Percentiles rank a stretch among this genome's conserved stretches.
These are phyloP conservation scores for Pichia cactophila DNA, from an alignment of 1,139 yeast species.

Conservation along the genomic window DNA sequence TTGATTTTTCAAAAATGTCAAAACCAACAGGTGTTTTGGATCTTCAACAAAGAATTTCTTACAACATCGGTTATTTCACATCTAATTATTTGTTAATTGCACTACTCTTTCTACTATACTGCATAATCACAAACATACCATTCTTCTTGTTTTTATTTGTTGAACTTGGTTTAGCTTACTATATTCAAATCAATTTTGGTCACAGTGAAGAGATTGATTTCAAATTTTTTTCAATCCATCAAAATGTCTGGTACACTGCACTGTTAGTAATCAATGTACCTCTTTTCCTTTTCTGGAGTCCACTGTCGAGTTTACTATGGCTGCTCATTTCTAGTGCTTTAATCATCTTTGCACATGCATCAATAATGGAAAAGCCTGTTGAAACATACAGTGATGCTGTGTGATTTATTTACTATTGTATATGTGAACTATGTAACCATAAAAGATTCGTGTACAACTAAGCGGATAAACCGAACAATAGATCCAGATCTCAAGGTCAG, in stretches of 20 bases:
- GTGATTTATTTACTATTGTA: conserved; percentile 19
- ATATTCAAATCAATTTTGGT: conserved; percentile 52
- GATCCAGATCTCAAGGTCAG: no score
- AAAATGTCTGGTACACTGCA: conserved; percentile 77
- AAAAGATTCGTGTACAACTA: neutral
- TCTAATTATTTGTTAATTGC: conserved; percentile 47
- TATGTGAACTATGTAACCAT: neutral
- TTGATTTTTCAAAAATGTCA: conserved; percentile 45
- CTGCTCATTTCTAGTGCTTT: conserved; percentile 81
- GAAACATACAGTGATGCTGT: conserved; percentile 82
- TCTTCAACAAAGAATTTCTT: conserved; percentile 43
- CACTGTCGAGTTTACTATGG: conserved; percentile 88
- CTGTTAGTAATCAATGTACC: conserved; percentile 56
- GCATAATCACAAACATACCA: conserved; percentile 31
- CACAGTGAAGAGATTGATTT: conserved; percentile 69
- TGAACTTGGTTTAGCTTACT: conserved; percentile 51
- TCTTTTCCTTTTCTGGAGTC: conserved; percentile 76
- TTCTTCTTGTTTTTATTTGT: conserved; percentile 71
- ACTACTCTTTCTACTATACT: conserved; percentile 24
- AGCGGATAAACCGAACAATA: no score
- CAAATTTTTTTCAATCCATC: conserved; percentile 50
- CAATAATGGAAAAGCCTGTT: conserved; percentile 90
- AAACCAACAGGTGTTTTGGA: conserved; percentile 48
- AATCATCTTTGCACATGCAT: conserved; percentile 76
- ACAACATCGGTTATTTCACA: conserved; percentile 46